Percentiles rank a stretch among this genome's conserved stretches.
phyloP scores from a whole-genome alignment of 495 filamentous ascomycete genomes.

The Rostrohypoxylon terebratum region DNA sequence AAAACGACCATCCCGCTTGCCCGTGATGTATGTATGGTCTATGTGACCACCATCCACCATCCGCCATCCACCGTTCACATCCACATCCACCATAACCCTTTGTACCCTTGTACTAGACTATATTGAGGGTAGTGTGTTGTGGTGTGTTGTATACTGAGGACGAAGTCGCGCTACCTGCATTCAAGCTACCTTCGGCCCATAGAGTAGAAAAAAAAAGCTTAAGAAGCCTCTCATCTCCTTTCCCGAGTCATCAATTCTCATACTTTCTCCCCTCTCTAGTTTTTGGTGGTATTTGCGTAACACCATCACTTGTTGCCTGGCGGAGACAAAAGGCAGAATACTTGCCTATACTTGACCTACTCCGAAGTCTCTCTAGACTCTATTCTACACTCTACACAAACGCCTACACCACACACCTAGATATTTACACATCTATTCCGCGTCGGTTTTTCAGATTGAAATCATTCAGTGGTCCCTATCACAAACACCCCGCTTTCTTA shows the following conservation, averaged over 20 bases:
- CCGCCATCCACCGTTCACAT: background rate
- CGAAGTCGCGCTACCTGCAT: constrained; percentile 29
- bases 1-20: constrained; percentile 38
- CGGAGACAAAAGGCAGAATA: constrained; percentile 33
- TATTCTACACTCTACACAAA: constrained; percentile 4
- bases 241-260: constrained; percentile 26
- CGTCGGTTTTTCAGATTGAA: background rate
- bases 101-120: constrained; percentile 37
- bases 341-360: background rate
- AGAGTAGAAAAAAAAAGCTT: constrained; percentile 34
- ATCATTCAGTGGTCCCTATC: constrained; percentile 7
- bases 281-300: constrained; percentile 28
- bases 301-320: constrained; percentile 8
- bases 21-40: constrained; percentile 25
- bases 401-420: background rate
- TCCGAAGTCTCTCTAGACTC: background rate
- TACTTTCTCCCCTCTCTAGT: constrained; percentile 26
- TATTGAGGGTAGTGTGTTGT: constrained; percentile 37
- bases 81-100: constrained; percentile 18
- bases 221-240: constrained; percentile 38
- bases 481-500: constrained; percentile 25
- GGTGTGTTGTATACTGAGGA: constrained; percentile 9
- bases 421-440: background rate
- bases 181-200: constrained; percentile 35
- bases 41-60: constrained; percentile 3